Evolutionary conservation across 306 rosid genomes (phyloP), one percentile per base, ranked within the genome.

Genomic region (Ceratonia siliqua): DNA sequence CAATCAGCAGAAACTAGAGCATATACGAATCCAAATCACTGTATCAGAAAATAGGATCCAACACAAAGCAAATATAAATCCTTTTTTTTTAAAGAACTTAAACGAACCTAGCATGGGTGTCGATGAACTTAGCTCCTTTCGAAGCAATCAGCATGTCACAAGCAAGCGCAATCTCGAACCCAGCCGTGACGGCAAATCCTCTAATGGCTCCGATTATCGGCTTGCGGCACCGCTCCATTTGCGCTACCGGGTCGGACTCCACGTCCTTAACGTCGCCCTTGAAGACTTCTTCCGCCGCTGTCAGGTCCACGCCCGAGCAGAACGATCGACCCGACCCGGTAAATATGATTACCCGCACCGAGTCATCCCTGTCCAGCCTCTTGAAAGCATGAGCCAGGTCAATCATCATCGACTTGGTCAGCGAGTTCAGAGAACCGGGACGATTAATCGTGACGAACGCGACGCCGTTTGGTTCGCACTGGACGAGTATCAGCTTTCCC

Each of bases 131-230:
- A 11, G 98, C 86, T 57, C 97, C 96, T 77, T 81, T 94, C 0
- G 95, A 81, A 30, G 98, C 96, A 49, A 91, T 63, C 83, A 91
- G 32, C 7, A 91, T 66, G 62, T 94, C 98, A 63, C 97, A 94
- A 41, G 98, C 93, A 18, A 94, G 91, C 0, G 97, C 86, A 72
- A 94, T 90, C 70, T 94, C 98, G 61, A 94, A 94, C 0, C 97
- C 98, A 24, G 98, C 97, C 0, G 98, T 94, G 68, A 91, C 87
- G 1, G 98, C 97, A 75, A 94, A 94, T 66, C 98, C 98, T 68
- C 33, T 78, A 3, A 94, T 70, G 28, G 95, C 98, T 33, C 92
- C 98, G 12, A 94, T 91, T 8, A 91, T 90, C 28, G 98, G 98
- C 55, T 88, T 94, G 2, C 87, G 82, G 84, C 95, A 88, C 13